A percentile compares a stretch with the other conserved stretches of the same genome.
These are phyloP conservation scores for Thalassiosira mediterranea DNA, from an alignment of 352 stramenopile genomes.

Conservation along the genomic window DNA sequence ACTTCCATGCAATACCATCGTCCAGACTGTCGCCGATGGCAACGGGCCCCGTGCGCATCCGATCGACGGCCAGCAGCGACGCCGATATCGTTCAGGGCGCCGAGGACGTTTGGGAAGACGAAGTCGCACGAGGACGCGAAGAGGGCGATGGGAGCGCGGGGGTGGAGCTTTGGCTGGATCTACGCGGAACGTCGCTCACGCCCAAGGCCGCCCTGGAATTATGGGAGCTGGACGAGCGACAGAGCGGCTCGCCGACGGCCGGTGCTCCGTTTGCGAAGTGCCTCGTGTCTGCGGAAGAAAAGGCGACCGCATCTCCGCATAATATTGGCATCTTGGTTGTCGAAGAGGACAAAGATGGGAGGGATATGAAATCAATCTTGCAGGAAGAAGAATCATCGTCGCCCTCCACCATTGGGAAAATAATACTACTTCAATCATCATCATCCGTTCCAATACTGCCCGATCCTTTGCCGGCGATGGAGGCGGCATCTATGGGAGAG, in stretches of 20 bases:
- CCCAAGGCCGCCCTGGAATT: constrained; percentile 38
- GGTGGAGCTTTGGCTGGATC: constrained; percentile 47
- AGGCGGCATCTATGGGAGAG: constrained; percentile 25
- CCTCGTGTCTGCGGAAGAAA: constrained; percentile 8
- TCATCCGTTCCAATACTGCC: constrained; percentile 26
- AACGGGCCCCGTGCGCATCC: no score
- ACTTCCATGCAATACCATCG: no score
- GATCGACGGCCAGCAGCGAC: no score
- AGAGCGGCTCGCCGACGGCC: neutral
- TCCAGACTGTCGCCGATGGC: no score
- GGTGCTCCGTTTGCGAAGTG: constrained; percentile 18
- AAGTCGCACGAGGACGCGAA: no score
- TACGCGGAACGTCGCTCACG: constrained; percentile 35
- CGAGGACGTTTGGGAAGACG: no score
- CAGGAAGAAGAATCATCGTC: no score
- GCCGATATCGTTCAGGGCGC: no score
- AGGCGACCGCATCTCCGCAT: neutral
- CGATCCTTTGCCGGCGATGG: constrained; percentile 39
- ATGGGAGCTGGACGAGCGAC: constrained; percentile 25
- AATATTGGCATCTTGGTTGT: constrained; percentile 13
- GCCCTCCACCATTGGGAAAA: constrained; percentile 8
- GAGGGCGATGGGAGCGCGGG: no score
- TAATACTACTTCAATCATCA: constrained; percentile 7
- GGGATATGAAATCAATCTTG: neutral
- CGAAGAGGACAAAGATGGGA: neutral